These are phyloP conservation scores for Sporothrix curviconia DNA, from an alignment of 2,329 filamentous ascomycete genomes.

Conservation along the genomic window DNA sequence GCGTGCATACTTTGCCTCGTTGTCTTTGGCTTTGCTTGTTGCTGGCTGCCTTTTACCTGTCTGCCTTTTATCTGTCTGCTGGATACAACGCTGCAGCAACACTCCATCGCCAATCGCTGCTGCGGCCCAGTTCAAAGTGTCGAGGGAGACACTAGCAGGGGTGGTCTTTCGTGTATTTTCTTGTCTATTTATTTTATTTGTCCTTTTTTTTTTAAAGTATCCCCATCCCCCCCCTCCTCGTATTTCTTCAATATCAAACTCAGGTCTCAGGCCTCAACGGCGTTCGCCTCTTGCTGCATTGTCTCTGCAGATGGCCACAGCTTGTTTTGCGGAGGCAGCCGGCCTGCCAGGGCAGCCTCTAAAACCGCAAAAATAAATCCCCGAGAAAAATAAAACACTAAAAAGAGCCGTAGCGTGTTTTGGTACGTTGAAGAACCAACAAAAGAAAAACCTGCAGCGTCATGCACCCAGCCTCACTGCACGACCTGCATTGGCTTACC, in stretches of 20 bases:
- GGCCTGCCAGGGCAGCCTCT: too few relatives aligned
- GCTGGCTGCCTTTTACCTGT: not conserved
- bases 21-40: not conserved
- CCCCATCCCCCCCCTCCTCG: too few relatives aligned
- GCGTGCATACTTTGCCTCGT: too few relatives aligned
- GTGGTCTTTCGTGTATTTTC: not conserved
- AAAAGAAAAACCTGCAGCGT: too few relatives aligned
- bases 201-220: not conserved
- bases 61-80: slow-evolving; percentile 1
- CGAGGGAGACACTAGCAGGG: not conserved
- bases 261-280: not conserved
- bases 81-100: not conserved
- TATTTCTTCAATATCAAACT: not conserved
- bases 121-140: not conserved
- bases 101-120: not conserved
- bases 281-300: not conserved
- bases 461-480: too few relatives aligned
- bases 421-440: too few relatives aligned
- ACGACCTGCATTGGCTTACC: too few relatives aligned
- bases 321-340: not conserved
- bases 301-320: not conserved
- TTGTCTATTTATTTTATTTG: not conserved
- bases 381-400: too few relatives aligned
- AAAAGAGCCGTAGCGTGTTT: too few relatives aligned
- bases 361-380: too few relatives aligned